These are phyloP conservation scores for Epichloe uncinata DNA, from an alignment of 2,329 filamentous ascomycete species.

Conservation along the genomic window DNA sequence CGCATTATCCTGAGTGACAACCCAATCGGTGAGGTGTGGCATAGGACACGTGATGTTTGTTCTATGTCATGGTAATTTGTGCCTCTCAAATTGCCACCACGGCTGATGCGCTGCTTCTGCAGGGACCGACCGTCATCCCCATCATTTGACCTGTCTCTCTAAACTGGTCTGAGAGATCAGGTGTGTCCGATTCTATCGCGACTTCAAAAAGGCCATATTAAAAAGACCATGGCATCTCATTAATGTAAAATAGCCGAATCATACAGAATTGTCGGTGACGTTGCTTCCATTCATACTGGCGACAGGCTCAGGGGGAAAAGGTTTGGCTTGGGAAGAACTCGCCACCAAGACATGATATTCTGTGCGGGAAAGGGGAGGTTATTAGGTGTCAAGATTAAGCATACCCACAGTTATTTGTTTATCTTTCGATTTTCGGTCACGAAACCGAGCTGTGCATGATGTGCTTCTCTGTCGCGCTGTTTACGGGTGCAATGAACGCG, in stretches of 20 bases:
- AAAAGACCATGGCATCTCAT: slow-evolving; percentile 4
- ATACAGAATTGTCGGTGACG: slow-evolving; percentile 5
- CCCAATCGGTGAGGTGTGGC: slow-evolving; percentile 2
- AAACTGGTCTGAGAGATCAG: slow-evolving; percentile 1
- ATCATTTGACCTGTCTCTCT: neutral
- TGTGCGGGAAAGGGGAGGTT: slow-evolving; percentile 9
- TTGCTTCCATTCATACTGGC: slow-evolving; percentile 7
- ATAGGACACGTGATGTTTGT: slow-evolving; percentile 7
- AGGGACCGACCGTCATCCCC: neutral
- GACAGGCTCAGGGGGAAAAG: slow-evolving; percentile 1
- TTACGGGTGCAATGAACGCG: slow-evolving; percentile 20
- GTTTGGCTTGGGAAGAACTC: neutral
- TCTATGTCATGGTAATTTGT: slow-evolving; percentile 3
- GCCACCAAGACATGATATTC: neutral
- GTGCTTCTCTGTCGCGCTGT: slow-evolving; percentile 16
- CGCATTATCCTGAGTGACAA: slow-evolving; percentile 5
- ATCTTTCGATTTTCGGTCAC: slow-evolving; percentile 12
- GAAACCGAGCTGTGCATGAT: neutral
- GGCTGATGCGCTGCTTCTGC: slow-evolving; percentile 1
- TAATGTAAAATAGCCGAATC: slow-evolving; percentile 4
- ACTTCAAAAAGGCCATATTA: slow-evolving; percentile 3
- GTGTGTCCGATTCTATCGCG: neutral
- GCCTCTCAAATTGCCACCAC: neutral
- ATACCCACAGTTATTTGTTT: slow-evolving; percentile 18
- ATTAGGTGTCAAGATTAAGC: slow-evolving; percentile 13